Conservation (phyloP, 129 eudicot species). For the Artemisia argyi region DNA sequence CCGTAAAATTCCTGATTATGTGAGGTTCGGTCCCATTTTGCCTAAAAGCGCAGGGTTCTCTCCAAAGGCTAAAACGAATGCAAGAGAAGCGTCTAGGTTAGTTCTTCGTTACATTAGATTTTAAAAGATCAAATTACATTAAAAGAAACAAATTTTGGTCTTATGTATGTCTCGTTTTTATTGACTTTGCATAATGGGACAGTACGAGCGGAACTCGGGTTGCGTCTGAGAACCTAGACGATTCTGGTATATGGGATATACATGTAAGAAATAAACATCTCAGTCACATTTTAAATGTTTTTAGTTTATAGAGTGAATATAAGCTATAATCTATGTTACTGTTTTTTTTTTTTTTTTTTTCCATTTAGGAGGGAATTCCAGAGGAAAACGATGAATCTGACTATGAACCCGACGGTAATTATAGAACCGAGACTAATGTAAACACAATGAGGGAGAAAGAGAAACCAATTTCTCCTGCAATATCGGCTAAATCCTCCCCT, state of each 20-base stretch:
- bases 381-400: conserved; percentile 50
- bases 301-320: not conserved
- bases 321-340: not conserved
- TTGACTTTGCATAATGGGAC: conserved; percentile 20
- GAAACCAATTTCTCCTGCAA: conserved; percentile 34
- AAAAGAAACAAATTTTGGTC: not conserved
- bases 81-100: conserved; percentile 59
- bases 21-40: conserved; percentile 77
- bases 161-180: not conserved
- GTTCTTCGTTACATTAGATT: conserved; percentile 11
- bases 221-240: conserved; percentile 45
- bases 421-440: conserved; percentile 23
- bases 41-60: conserved; percentile 86
- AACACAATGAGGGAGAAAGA: conserved; percentile 22
- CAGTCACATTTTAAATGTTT: conserved; percentile 7
- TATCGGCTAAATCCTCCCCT: conserved; percentile 38
- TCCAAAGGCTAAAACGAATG: conserved; percentile 44
- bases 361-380: conserved; percentile 49
- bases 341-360: conserved; percentile 33
- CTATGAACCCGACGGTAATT: conserved; percentile 30
- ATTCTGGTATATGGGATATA: conserved; percentile 51
- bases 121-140: not conserved
- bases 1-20: conserved; percentile 66
- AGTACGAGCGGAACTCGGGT: conserved; percentile 42
- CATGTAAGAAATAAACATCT: conserved; percentile 37